Percentiles rank a stretch among this genome's conserved stretches.
These are phyloP conservation scores for Artomyces pyxidatus DNA, from an alignment of 768 basidiomycete genomes.

Conservation along the genomic window DNA sequence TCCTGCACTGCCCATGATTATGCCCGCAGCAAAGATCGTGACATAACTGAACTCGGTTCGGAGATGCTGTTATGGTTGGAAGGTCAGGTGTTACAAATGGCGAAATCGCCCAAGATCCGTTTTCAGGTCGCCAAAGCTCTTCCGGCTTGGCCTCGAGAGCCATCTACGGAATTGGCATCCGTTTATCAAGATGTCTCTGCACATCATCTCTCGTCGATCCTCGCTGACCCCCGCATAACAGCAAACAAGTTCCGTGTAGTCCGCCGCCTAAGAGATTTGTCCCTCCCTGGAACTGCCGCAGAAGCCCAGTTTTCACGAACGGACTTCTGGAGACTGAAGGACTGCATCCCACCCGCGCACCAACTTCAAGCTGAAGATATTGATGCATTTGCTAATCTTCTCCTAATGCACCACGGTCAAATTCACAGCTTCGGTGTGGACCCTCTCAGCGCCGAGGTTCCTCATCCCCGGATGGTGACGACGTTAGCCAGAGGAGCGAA, in stretches of 20 bases:
- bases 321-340: conserved; percentile 83
- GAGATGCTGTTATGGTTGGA: conserved; percentile 62
- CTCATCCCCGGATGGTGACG: conserved; percentile 35
- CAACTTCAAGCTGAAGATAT: conserved; percentile 61
- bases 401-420: conserved; percentile 49
- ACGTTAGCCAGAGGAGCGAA: too few species aligned
- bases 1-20: conserved; percentile 53
- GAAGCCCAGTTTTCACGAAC: conserved; percentile 41
- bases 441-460: conserved; percentile 32
- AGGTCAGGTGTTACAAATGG: conserved; percentile 35
- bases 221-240: conserved; percentile 51
- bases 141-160: conserved; percentile 69
- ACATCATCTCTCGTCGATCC: conserved; percentile 41
- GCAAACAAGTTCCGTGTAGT: conserved; percentile 76
- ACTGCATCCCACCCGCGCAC: conserved; percentile 51
- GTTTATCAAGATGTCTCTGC: conserved; percentile 39
- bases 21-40: conserved; percentile 24
- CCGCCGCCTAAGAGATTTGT: conserved; percentile 48
- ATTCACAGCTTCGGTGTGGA: conserved; percentile 56
- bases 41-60: conserved; percentile 29
- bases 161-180: conserved; percentile 37
- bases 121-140: conserved; percentile 47
- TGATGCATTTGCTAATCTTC: conserved; percentile 61
- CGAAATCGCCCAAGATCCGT: conserved; percentile 29
- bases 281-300: conserved; percentile 30